Evolutionary conservation across 805 yeast genomes (phyloP).

Genomic region (Phaffomyces antillensis): DNA sequence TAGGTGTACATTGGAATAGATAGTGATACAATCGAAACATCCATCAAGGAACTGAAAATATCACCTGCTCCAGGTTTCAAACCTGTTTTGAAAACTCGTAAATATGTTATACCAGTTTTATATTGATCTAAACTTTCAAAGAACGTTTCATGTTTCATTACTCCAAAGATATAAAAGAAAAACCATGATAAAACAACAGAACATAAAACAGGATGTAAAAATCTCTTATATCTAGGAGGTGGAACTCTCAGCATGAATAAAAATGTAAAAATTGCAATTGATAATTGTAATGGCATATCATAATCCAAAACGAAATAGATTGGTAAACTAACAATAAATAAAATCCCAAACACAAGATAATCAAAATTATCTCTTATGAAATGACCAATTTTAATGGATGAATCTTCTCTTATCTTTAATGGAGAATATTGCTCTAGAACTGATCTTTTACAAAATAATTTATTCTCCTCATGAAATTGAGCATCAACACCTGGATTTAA

Average conservation of each 20-base stretch:
- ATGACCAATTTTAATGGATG: conserved; percentile 26
- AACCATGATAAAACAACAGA: conserved; percentile 60
- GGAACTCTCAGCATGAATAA: conserved; percentile 36
- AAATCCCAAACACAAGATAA: conserved; percentile 39
- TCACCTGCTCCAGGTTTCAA: conserved; percentile 81
- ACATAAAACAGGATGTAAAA: conserved; percentile 65
- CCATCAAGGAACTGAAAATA: conserved; percentile 62
- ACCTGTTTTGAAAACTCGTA: conserved; percentile 41
- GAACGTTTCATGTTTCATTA: conserved; percentile 45
- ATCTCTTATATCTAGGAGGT: conserved; percentile 42
- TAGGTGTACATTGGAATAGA: conserved; percentile 75
- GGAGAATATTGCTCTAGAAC: conserved; percentile 10
- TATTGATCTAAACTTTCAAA: conserved; percentile 44
- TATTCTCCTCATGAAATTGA: conserved; percentile 7
- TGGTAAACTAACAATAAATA: conserved; percentile 52
- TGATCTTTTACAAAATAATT: conserved; percentile 18
- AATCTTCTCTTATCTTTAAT: conserved; percentile 4
- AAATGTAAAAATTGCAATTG: conserved; percentile 52
- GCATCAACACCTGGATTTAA: conserved; percentile 11
- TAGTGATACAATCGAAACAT: conserved; percentile 66
- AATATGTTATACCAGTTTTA: conserved; percentile 64
- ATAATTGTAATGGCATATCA: conserved; percentile 55
- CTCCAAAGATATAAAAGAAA: conserved; percentile 51
- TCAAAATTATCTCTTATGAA: conserved; percentile 43
- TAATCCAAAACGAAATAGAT: conserved; percentile 51